Evolutionary conservation across 345 rosid genomes (phyloP), one percentile per base, ranked within the genome.

Genomic region (Rhizophora mangle): DNA sequence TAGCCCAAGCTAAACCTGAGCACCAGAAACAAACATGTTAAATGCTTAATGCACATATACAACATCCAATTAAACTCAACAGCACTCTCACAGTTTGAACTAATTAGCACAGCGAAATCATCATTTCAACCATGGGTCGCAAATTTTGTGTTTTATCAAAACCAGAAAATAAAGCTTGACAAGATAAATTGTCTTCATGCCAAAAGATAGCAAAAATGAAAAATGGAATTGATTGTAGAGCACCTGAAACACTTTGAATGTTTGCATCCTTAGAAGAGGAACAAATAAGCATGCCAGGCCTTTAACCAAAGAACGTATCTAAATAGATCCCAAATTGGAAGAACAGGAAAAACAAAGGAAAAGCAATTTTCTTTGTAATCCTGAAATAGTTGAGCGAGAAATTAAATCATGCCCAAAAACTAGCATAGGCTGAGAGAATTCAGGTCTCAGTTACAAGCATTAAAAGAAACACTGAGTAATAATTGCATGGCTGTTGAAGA

Each of bases 1-100:
- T 95, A 70, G 96, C 99, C 99, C 99, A 92, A 6, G 99, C 99
- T 70, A 92, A 82, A 81, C 97, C 98, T 94, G 85, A 55, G 36
- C 6, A 56, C 20, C 57, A 53, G 26, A 49, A 49, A 21, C 34
- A 55, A 52, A 61, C 39, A 51, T 66, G 51, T 6, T 11, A 37
- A 22, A 7, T 3, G 36, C 49, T 4, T n/a, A 24, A 73, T 8
- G 36, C 36, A 9, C 5, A 61, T 1, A 26, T 2, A 57, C 19
- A 53, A 21, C 24, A 55, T 29, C 62, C 27, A 47, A 30, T 21
- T 6, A 27, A 34, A 52, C 30, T 56, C 66, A 66, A 27, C 26
- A 34, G 54, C 19, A 27, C 20, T 61, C 29, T 16, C 52, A 60
- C 52, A 63, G 39, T 66, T 53, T 9, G 21, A 46, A 37, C 30